Conservation (phyloP, 2,329 filamentous ascomycete species). For the Talaromyces pinophilus region DNA sequence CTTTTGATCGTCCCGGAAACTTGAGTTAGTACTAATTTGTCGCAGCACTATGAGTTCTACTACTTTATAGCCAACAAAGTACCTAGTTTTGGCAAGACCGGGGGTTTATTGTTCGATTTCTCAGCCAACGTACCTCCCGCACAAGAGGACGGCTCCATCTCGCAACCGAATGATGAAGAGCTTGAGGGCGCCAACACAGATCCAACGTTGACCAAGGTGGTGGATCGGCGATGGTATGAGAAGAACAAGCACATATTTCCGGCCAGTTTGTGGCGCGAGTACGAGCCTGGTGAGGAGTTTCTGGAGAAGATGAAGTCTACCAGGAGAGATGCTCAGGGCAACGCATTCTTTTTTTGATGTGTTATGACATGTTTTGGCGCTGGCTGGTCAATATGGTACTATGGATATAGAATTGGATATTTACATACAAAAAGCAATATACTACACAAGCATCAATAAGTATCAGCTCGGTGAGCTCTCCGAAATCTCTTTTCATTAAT, state of each 20-base stretch:
- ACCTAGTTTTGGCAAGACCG: constrained; percentile 68
- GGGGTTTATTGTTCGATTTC: constrained; percentile 78
- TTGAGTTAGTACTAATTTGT: constrained; percentile 21
- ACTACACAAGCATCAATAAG: not conserved
- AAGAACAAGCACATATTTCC: constrained; percentile 98
- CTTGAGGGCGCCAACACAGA: constrained; percentile 79
- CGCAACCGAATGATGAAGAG: constrained; percentile 50
- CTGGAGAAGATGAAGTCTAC: constrained; percentile 64
- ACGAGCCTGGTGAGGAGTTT: constrained; percentile 83
- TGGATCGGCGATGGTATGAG: constrained; percentile 96
- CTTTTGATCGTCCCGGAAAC: not conserved
- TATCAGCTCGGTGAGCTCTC: not conserved
- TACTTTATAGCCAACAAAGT: constrained; percentile 83
- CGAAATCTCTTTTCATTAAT: not conserved
- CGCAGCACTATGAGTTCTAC: constrained; percentile 93
- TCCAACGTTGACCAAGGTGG: constrained; percentile 82
- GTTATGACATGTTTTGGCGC: not conserved
- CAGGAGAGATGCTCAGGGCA: constrained; percentile 81
- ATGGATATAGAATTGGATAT: not conserved
- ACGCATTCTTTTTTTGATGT: constrained; percentile 80
- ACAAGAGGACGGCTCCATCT: constrained; percentile 42
- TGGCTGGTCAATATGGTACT: not conserved
- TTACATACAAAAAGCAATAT: not conserved
- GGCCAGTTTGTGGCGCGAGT: constrained; percentile 92
- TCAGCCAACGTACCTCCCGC: constrained; percentile 47